These are phyloP conservation scores for Acidiella bohemica DNA, from an alignment of 495 filamentous ascomycete species.

Conservation along the genomic window DNA sequence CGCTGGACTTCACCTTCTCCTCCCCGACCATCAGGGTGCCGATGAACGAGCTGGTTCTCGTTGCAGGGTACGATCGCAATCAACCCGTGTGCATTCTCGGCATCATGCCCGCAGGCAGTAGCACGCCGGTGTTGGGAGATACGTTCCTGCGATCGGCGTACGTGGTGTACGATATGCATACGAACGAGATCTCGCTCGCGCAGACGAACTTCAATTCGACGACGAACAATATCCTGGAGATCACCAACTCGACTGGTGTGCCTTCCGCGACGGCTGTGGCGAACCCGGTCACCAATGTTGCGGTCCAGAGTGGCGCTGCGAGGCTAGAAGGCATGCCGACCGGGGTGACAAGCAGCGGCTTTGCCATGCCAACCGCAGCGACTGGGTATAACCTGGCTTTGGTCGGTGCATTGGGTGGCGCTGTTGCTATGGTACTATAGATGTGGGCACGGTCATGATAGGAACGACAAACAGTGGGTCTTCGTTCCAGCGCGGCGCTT, in stretches of 20 bases:
- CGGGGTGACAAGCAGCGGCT: conserved; percentile 4
- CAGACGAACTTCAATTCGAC: conserved; percentile 74
- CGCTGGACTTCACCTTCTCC: conserved; percentile 49
- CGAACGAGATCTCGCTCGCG: conserved; percentile 78
- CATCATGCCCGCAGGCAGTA: conserved; percentile 54
- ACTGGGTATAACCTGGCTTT: conserved; percentile 12
- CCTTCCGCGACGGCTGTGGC: conserved; percentile 56
- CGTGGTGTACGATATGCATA: conserved; percentile 78
- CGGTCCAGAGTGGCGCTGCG: conserved; percentile 23
- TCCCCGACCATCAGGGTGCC: conserved; percentile 61
- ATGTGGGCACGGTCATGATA: too few species aligned
- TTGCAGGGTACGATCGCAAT: conserved; percentile 34
- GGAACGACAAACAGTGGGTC: too few species aligned
- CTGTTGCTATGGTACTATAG: conserved; percentile 14
- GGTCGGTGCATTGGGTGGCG: conserved; percentile 14
- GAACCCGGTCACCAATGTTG: conserved; percentile 42
- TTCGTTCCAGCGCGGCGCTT: neutral
- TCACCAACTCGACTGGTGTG: conserved; percentile 51
- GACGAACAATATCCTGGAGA: conserved; percentile 51
- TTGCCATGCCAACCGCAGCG: conserved; percentile 9
- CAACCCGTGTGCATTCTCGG: conserved; percentile 50
- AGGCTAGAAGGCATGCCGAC: conserved; percentile 6
- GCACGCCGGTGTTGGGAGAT: conserved; percentile 66
- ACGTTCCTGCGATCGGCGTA: conserved; percentile 89
- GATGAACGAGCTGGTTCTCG: conserved; percentile 66